These are phyloP conservation scores for Jackrogersella minutella DNA, from an alignment of 495 filamentous ascomycete genomes.

Conservation along the genomic window DNA sequence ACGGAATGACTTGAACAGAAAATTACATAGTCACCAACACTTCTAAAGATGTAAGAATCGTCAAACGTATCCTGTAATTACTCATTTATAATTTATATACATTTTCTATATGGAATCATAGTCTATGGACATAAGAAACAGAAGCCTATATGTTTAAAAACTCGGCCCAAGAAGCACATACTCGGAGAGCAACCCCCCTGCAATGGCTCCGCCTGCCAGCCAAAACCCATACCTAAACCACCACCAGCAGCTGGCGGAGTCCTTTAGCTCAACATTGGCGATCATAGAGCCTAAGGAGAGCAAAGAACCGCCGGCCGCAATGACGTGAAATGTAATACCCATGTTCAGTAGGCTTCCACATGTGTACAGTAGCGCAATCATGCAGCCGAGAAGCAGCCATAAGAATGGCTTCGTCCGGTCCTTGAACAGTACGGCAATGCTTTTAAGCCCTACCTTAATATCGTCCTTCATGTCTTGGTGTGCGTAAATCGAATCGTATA, in stretches of 20 bases:
- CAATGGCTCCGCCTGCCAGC: slow-evolving; percentile 45
- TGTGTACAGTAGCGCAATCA: slow-evolving; percentile 38
- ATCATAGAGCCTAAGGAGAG: slow-evolving; percentile 50
- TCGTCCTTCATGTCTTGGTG: slow-evolving; percentile 53
- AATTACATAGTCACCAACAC: not conserved
- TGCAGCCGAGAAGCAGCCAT: slow-evolving; percentile 36
- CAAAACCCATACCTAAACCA: slow-evolving; percentile 53
- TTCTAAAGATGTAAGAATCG: slow-evolving; percentile 3
- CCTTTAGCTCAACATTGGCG: slow-evolving; percentile 47
- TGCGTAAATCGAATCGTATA: slow-evolving; percentile 56
- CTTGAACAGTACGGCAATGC: slow-evolving; percentile 49
- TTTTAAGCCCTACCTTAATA: slow-evolving; percentile 46
- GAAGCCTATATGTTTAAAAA: slow-evolving; percentile 1
- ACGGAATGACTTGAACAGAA: not conserved
- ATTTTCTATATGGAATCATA: not conserved
- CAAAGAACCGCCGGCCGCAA: slow-evolving; percentile 42
- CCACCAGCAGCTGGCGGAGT: slow-evolving; percentile 49
- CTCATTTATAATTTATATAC: not conserved
- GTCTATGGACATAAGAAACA: not conserved
- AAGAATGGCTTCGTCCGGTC: slow-evolving; percentile 45
- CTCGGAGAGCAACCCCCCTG: slow-evolving; percentile 44
- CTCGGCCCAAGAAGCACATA: slow-evolving; percentile 32
- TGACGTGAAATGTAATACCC: slow-evolving; percentile 38
- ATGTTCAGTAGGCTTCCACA: slow-evolving; percentile 41
- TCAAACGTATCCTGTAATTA: not conserved